Evolutionary conservation across 345 rosid species (phyloP).

Genomic region (Populus tremula): DNA sequence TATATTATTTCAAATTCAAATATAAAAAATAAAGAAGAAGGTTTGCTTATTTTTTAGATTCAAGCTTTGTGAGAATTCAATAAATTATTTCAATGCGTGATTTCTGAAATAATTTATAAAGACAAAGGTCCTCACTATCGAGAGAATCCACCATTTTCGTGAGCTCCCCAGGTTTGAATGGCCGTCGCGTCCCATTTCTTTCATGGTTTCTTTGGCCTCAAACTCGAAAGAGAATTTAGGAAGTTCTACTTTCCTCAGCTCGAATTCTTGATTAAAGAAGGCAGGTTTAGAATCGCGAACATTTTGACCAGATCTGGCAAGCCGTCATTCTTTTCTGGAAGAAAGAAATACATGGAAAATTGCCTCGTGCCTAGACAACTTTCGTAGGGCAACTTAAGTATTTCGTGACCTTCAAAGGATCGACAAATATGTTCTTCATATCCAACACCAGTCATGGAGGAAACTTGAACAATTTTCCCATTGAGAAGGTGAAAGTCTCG

Average conservation of each 20-base stretch:
- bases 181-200: conserved; percentile 21
- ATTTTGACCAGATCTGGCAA: conserved; percentile 10
- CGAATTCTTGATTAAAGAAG: conserved; percentile 21
- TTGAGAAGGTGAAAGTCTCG: conserved; percentile 3
- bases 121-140: background rate
- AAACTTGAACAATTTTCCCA: conserved; percentile 7
- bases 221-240: conserved; percentile 23
- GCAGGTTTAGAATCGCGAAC: conserved; percentile 9
- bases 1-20: too few species aligned
- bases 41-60: too few species aligned
- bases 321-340: conserved; percentile 22
- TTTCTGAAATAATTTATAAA: conserved; percentile 24
- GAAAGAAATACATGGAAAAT: conserved; percentile 29
- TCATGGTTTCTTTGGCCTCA: conserved; percentile 21
- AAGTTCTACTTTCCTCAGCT: background rate
- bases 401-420: conserved; percentile 12
- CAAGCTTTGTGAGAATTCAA: too few species aligned
- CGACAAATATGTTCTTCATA: background rate
- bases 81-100: conserved; percentile 24
- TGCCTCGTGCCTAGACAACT: conserved; percentile 8
- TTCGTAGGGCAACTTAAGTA: conserved; percentile 30
- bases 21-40: too few species aligned
- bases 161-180: conserved; percentile 19
- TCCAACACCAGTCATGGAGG: conserved; percentile 25
- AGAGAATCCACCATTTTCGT: conserved; percentile 21